A percentile compares a stretch with the other conserved stretches of the same genome.
phyloP scores from a whole-genome alignment of 2,329 filamentous ascomycete species.

The Colletotrichum sp. region DNA sequence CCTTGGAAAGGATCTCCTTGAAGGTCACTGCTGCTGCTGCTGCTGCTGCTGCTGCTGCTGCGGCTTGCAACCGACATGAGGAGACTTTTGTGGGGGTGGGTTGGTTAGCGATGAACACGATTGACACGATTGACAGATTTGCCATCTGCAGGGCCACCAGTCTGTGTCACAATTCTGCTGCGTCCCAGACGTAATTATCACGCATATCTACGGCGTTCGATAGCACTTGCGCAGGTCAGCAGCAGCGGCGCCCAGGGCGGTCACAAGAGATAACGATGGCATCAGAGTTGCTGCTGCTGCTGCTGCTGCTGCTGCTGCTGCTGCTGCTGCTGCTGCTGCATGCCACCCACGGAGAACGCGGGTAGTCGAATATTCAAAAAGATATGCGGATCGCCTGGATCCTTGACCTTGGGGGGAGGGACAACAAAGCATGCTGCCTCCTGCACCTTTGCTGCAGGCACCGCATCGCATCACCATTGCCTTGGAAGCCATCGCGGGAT shows the following conservation, averaged over 20 bases:
- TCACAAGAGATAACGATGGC: background rate
- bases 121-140: background rate
- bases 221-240: background rate
- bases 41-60: background rate
- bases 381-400: background rate
- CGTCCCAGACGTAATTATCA: background rate
- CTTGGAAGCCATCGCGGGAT: constrained; percentile 5
- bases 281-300: background rate
- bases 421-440: background rate
- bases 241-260: background rate
- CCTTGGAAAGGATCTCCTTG: background rate
- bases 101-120: background rate
- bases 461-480: background rate
- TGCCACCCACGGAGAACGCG: background rate
- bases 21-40: background rate
- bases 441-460: background rate
- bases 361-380: background rate
- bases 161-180: background rate
- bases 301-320: background rate
- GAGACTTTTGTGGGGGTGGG: background rate
- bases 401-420: background rate
- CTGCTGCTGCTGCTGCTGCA: background rate
- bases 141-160: background rate
- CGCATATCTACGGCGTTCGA: background rate
- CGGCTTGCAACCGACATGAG: background rate